These are phyloP conservation scores for Echeveria elegans DNA, from an alignment of 164 flowering plant genomes.

Conservation along the genomic window DNA sequence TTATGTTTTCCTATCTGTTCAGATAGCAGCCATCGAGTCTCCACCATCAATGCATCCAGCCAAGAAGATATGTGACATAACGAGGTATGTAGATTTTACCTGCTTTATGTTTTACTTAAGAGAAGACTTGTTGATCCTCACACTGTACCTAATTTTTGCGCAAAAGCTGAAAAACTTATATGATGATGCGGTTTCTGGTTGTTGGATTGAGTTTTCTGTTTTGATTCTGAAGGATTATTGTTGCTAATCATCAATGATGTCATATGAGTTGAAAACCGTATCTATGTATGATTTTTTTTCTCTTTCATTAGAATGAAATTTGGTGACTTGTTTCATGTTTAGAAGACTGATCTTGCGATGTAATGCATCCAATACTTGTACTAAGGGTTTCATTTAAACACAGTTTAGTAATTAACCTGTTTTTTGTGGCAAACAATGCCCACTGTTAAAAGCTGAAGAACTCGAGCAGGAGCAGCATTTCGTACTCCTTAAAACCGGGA, in stretches of 20 bases:
- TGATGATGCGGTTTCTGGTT: background rate
- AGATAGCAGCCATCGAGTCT: slow-evolving; percentile 48
- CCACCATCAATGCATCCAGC: slow-evolving; percentile 80
- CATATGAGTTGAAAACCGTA: background rate
- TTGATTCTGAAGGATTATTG: no score
- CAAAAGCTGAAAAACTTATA: background rate
- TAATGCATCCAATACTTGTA: background rate
- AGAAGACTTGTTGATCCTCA: no score
- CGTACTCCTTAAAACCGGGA: no score
- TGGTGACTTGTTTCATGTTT: no score
- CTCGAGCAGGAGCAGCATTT: background rate
- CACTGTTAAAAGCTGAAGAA: no score
- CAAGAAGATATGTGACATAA: slow-evolving; percentile 74
- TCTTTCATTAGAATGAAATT: background rate
- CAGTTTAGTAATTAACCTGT: no score
- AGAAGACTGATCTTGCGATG: background rate
- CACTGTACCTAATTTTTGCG: background rate
- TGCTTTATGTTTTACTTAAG: no score
- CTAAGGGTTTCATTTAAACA: background rate
- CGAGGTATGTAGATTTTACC: slow-evolving; percentile 70
- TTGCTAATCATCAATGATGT: no score
- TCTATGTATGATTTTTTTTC: no score
- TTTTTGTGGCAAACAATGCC: no score
- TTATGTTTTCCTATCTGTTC: background rate
- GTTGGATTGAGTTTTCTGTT: background rate